Evolutionary conservation across 176 grass and related monocot species (phyloP), one percentile per base, ranked within the genome.

Genomic region (Triticum timopheevii): DNA sequence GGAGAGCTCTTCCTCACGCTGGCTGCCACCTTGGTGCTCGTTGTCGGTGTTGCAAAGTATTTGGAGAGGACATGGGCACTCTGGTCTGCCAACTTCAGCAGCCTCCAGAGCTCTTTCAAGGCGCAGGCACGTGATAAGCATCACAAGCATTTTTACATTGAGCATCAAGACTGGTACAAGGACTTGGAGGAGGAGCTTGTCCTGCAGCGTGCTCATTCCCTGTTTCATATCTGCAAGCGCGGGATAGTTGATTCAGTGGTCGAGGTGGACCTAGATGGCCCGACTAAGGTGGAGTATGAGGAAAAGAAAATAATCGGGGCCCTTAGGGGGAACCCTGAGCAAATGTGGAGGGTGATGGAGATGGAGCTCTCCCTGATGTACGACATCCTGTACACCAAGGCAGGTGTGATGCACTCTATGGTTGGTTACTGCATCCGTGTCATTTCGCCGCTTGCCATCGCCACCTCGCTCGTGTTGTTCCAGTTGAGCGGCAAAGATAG

Each of bases 301-400:
- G 67, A 69, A 20, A 69, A 1, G 33, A 1, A 69, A 69, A 70
- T 70, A 70, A 39, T 70, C 68, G 0, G 0, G 17, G 0, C 0
- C 19, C 68, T 70, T 70, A 39, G 33, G 34, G 9, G 9, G 12
- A 9, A 67, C 65, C 13, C 0, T 67, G 11, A 52, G 15, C 0
- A 4, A 4, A 31, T 31, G 73, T 76, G 45, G 25, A 31, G 9
- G 44, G 25, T 45, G 28, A 71, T 61, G 39, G 66, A 87, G 38
- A 44, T 80, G n/a, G 85, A 91, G 19, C 68, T 91, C 20, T 82
- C 81, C 24, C 77, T 91, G 9, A 10, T 77, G 16, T 87, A 87
- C 4, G 78, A 87, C 1, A 63, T 92, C 15, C 83, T 92, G 8
- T 85, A 92, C 79, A 92, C 90, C 31, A 92, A 93, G 66, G 65